Evolutionary conservation across 495 filamentous ascomycete genomes (phyloP).

Genomic region (Aspergillus leporis): DNA sequence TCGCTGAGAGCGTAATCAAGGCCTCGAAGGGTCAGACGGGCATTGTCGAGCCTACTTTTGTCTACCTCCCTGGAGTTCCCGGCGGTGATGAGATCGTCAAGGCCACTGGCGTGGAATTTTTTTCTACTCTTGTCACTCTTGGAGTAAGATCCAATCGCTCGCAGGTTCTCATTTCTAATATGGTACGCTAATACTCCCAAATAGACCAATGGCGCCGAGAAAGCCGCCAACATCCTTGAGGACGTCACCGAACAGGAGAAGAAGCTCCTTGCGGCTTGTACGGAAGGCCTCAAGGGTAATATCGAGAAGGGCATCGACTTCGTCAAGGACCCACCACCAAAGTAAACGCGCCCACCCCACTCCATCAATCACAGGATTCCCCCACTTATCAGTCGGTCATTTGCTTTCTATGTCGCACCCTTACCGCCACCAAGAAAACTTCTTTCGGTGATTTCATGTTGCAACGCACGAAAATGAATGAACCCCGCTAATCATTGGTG

Average conservation of each 20-base stretch:
- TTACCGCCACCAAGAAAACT: conserved; percentile 18
- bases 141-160: conserved; percentile 63
- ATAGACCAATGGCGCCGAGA: conserved; percentile 79
- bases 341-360: conserved; percentile 52
- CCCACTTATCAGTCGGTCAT: conserved; percentile 18
- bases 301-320: conserved; percentile 93
- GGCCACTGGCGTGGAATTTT: conserved; percentile 84
- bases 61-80: conserved; percentile 87
- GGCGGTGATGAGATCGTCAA: conserved; percentile 84
- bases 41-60: conserved; percentile 89
- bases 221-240: conserved; percentile 74
- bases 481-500: conserved; percentile 44
- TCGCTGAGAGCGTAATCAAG: conserved; percentile 90
- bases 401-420: conserved; percentile 18
- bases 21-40: conserved; percentile 84
- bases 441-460: conserved; percentile 17
- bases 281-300: conserved; percentile 81
- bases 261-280: conserved; percentile 73
- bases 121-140: conserved; percentile 92
- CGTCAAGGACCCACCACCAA: conserved; percentile 76
- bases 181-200: conserved; percentile 15
- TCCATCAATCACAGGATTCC: conserved; percentile 18
- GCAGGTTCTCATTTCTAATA: background rate
- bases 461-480: conserved; percentile 19
- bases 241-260: conserved; percentile 79